These are phyloP conservation scores for Zygotorulaspora danielsina DNA, from an alignment of 805 yeast genomes.

Conservation along the genomic window DNA sequence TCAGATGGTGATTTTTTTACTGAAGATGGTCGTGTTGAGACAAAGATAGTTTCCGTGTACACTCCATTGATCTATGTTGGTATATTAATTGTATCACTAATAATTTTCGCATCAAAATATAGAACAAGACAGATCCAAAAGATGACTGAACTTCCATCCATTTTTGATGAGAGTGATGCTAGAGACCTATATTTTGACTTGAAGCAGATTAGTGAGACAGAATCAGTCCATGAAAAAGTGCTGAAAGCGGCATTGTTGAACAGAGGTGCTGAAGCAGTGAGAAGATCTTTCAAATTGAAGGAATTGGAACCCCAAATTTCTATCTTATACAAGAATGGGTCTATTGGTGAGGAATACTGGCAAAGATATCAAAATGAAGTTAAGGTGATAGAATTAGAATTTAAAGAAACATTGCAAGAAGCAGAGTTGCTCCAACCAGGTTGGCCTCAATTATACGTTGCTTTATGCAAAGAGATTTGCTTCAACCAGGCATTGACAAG, in stretches of 20 bases:
- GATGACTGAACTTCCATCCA: constrained; percentile 59
- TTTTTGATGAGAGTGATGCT: constrained; percentile 66
- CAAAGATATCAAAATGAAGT: constrained; percentile 73
- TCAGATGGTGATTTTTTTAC: constrained; percentile 14
- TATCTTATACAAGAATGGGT: constrained; percentile 76
- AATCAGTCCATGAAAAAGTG: constrained; percentile 70
- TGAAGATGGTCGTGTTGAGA: constrained; percentile 31
- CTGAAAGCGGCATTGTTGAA: constrained; percentile 62
- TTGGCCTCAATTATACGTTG: constrained; percentile 75
- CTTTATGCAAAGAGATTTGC: constrained; percentile 81
- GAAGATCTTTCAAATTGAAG: constrained; percentile 75
- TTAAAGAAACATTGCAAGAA: constrained; percentile 69
- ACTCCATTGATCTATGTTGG: constrained; percentile 77
- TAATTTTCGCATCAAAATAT: constrained; percentile 65
- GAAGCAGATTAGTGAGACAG: constrained; percentile 39
- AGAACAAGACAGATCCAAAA: constrained; percentile 50
- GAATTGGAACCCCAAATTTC: constrained; percentile 70
- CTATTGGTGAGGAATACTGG: constrained; percentile 85
- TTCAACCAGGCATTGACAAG: constrained; percentile 88
- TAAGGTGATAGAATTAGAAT: constrained; percentile 75
- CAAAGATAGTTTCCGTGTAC: constrained; percentile 47
- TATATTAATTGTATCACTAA: constrained; percentile 59
- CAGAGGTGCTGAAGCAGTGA: constrained; percentile 82
- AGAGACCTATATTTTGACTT: constrained; percentile 60
- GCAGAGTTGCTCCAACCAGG: constrained; percentile 70